Base-by-base conservation (phyloP, 768 basidiomycete genomes). In the Cyclocybe cylindracea region DNA sequence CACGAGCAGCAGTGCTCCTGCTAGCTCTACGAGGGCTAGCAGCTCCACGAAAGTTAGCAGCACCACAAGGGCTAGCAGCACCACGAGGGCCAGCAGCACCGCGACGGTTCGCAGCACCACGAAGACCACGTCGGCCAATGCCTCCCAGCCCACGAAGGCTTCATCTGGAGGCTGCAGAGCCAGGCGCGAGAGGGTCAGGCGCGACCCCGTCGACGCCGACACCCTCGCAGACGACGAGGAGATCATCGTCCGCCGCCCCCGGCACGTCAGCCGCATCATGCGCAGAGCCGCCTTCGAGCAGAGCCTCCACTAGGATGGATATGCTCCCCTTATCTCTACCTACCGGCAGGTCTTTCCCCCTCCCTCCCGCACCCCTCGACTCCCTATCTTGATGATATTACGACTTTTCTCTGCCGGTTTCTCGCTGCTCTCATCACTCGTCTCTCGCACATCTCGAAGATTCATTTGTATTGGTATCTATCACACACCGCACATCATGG, bases 231-330 rank as follows among this genome's bases (percentile, higher is more conserved):
- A 24, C 31, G 39, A 48, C 18, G 44, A 42, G 36, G 53, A 53
- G 14, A 35, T 24, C 24, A 24, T 24, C 24, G 24, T 62, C 41
- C 51, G 57, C 39, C 62, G 62, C 44, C 68, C 70, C 10, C 57
- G 62, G 9, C 66, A 67, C 38, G 35, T 71, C 57, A 70, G 68
- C 57, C 64, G 72, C 9, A 60, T 71, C 48, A 71, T 73, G 70
- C 60, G 72, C 34, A 54, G 61, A 6, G 48, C 70, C 4, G 61
- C 61, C 5, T 56, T 68, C 14, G 60, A 58, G 16, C 18, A 53
- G 42, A 55, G 35, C 24, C 24, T 24, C 24, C 24, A 24, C 24
- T 24, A 24, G 5, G 24, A 5, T 24, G 24, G 24, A 24, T 24
- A 24, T 24, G 24, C 24, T 24, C 24, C 24, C 24, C 24, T 24